Percentiles rank a stretch among this genome's conserved stretches.
phyloP scores from a whole-genome alignment of 306 rosid genomes.

The Oemleria cerasiformis region DNA sequence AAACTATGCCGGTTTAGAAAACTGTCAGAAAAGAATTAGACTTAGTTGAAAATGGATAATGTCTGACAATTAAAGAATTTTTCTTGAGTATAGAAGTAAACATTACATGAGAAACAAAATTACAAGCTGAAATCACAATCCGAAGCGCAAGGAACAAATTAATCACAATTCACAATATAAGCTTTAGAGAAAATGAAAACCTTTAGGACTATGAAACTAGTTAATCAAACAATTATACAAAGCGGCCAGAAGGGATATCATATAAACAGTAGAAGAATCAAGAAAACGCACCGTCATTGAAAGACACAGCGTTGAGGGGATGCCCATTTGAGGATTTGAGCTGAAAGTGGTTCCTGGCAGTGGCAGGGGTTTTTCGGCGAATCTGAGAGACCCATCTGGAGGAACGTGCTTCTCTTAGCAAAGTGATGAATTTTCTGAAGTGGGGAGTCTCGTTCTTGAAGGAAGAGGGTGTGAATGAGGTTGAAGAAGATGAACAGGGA shows the following conservation, averaged over 20 bases:
- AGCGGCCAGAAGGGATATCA: neutral
- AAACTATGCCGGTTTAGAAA: neutral
- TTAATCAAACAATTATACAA: neutral
- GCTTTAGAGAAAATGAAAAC: neutral
- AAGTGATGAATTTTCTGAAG: conserved; percentile 28
- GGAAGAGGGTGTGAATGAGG: conserved; percentile 36
- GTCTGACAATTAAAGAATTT: conserved; percentile 2
- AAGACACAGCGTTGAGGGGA: conserved; percentile 58
- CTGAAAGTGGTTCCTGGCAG: conserved; percentile 42
- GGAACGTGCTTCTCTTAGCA: conserved; percentile 30
- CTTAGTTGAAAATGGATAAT: neutral
- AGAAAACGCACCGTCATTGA: conserved; percentile 60
- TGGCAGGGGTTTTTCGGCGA: conserved; percentile 26
- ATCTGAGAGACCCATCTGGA: conserved; percentile 37
- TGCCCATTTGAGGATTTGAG: conserved; percentile 83
- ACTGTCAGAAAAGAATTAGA: neutral
- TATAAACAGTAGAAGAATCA: neutral
- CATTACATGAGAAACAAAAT: neutral
- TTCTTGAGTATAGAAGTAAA: neutral
- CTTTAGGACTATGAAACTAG: neutral
- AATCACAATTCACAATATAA: neutral
- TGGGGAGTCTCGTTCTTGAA: conserved; percentile 38
- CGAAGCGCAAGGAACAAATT: neutral
- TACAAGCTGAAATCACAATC: neutral
- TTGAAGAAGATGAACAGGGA: conserved; percentile 44